Evolutionary conservation across 805 yeast species (phyloP).

Genomic region (Candida manassasensis): DNA sequence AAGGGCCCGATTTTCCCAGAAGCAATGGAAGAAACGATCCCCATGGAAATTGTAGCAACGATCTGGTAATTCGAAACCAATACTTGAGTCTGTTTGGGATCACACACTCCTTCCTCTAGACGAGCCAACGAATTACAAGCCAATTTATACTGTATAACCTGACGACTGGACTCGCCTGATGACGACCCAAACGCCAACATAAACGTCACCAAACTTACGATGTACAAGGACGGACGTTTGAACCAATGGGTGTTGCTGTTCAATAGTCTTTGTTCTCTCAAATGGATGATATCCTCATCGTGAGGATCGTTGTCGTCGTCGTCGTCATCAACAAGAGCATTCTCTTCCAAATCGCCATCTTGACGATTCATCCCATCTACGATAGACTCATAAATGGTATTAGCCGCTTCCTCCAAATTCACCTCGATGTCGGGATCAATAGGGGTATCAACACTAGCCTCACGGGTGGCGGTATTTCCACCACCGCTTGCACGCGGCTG

Average conservation of each 20-base stretch:
- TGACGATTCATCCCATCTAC: too few species aligned
- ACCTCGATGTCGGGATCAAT: slow-evolving; percentile 1
- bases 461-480: too few species aligned
- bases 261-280: slow-evolving; percentile 43
- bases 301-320: slow-evolving; percentile 21
- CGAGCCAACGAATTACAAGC: slow-evolving; percentile 23
- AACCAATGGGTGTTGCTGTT: slow-evolving; percentile 48
- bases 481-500: too few species aligned
- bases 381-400: slow-evolving; percentile 38
- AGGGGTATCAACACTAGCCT: neutral
- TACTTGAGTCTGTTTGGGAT: slow-evolving; percentile 30
- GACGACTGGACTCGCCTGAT: slow-evolving; percentile 39
- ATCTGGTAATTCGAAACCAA: slow-evolving; percentile 48
- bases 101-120: slow-evolving; percentile 17
- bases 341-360: slow-evolving; percentile 19
- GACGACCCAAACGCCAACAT: slow-evolving; percentile 38
- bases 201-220: slow-evolving; percentile 42
- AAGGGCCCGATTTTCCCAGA: slow-evolving; percentile 46
- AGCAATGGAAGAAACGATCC: slow-evolving; percentile 46
- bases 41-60: slow-evolving; percentile 34
- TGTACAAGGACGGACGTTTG: slow-evolving; percentile 51
- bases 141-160: slow-evolving; percentile 26
- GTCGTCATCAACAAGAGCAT: slow-evolving; percentile 10
- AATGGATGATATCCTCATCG: slow-evolving; percentile 44
- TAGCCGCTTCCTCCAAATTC: slow-evolving; percentile 26